A percentile compares a stretch with the other conserved stretches of the same genome.
phyloP scores from a whole-genome alignment of 805 yeast genomes.

The Candida fluviatilis region DNA sequence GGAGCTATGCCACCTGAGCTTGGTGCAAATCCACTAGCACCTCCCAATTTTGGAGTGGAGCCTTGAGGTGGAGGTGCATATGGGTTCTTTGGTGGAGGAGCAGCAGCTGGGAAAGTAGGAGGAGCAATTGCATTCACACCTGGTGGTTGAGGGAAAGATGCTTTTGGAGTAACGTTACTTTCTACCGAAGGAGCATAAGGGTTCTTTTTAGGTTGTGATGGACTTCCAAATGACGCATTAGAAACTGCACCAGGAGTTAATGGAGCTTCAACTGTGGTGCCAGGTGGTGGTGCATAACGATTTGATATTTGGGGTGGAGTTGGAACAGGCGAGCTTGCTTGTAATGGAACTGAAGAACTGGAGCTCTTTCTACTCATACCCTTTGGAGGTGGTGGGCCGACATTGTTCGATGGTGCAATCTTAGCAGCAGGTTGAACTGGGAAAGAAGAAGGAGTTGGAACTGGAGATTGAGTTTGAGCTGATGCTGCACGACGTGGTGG shows the following conservation, averaged over 20 bases:
- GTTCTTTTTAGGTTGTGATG: slow-evolving; percentile 6
- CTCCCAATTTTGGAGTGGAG: slow-evolving; percentile 13
- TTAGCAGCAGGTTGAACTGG: slow-evolving; percentile 13
- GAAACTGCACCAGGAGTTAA: slow-evolving; percentile 11
- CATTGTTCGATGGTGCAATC: slow-evolving; percentile 5
- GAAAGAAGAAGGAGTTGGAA: slow-evolving; percentile 20
- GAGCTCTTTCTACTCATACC: slow-evolving; percentile 23
- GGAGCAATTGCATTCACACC: slow-evolving; percentile 4
- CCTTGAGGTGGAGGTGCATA: slow-evolving; percentile 23
- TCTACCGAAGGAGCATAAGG: slow-evolving; percentile 12
- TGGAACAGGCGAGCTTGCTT: slow-evolving; percentile 14
- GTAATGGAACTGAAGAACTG: slow-evolving; percentile 13
- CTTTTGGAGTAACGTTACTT: slow-evolving; percentile 10
- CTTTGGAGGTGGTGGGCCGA: slow-evolving; percentile 24
- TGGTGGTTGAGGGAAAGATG: slow-evolving; percentile 19
- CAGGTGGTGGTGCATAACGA: slow-evolving; percentile 33
- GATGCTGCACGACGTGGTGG: slow-evolving; percentile 41
- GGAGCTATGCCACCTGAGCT: slow-evolving; percentile 17
- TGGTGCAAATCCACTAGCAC: slow-evolving; percentile 11
- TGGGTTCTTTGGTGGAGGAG: slow-evolving; percentile 30
- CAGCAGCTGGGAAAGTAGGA: slow-evolving; percentile 9
- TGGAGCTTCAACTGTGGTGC: slow-evolving; percentile 2
- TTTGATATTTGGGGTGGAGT: slow-evolving; percentile 19
- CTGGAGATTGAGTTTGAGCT: slow-evolving; percentile 19
- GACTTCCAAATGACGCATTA: slow-evolving; percentile 9